Percentiles rank a stretch among this genome's conserved stretches.
Evolutionary conservation across 176 grass and related monocot species (phyloP).

Genomic region (Cymbopogon citratus): DNA sequence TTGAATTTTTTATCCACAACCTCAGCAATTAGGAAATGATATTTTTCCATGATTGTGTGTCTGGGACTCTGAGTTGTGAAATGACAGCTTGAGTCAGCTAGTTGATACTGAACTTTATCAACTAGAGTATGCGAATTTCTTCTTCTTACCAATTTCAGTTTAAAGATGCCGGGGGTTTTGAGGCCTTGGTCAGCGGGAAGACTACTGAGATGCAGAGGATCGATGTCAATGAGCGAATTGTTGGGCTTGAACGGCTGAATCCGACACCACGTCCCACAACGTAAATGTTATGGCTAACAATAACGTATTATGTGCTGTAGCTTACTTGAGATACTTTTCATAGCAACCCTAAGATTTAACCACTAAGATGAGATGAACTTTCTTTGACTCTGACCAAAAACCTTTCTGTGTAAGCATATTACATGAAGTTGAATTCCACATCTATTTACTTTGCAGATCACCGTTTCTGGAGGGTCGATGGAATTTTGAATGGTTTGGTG

Average conservation of each 20-base stretch:
- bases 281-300: slow-evolving; percentile 26
- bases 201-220: slow-evolving; percentile 90
- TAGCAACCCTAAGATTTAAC: neutral
- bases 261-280: slow-evolving; percentile 79
- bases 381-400: neutral
- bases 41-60: neutral
- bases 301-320: neutral
- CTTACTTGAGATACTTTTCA: neutral
- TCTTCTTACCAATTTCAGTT: slow-evolving; percentile 54
- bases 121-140: neutral
- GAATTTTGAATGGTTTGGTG: slow-evolving; percentile 95
- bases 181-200: slow-evolving; percentile 68
- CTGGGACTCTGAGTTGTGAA: neutral
- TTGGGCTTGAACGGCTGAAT: slow-evolving; percentile 85
- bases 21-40: neutral
- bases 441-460: slow-evolving; percentile 49
- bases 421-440: neutral
- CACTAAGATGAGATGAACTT: neutral
- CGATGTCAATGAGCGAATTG: slow-evolving; percentile 84
- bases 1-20: neutral
- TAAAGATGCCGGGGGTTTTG: slow-evolving; percentile 84
- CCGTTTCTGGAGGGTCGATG: slow-evolving; percentile 91
- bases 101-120: neutral
- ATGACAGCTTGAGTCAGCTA: neutral
- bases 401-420: neutral